Base-by-base conservation (phyloP, 140 eudicot genomes). In the Ambrosia hybrid region DNA sequence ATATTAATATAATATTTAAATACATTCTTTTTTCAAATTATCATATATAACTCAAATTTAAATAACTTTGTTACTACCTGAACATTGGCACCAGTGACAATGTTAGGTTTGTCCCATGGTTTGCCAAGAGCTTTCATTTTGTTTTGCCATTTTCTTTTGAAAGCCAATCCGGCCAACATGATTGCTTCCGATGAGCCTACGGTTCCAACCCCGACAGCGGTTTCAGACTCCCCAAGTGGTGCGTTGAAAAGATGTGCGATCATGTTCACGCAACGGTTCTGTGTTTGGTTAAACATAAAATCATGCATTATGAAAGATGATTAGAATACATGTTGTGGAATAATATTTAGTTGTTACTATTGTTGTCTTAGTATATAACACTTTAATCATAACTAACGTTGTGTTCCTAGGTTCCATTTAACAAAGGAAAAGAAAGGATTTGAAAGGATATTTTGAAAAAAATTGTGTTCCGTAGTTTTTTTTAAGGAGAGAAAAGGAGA, bases 131-230 rank as follows among this genome's bases (percentile, higher is more conserved):
- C 84, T 69, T 52, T 92, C 91, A 88, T 92, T 76, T 82, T 92
- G 86, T 92, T 92, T 77, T 92, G 98, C 98, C 98, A 92, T 43
- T 78, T 87, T n/a, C 98, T 85, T 85, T 92, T 92, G 84, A 92
- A 92, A 3, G 98, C 98, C 10, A 92, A 71, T 3, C 98, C 98
- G 3, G 98, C 98, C 34, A 92, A 70, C 98, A 92, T 92, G 67
- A 92, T 89, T 68, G 98, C 98, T 70, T 92, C 98, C 0, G 98
- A 92, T 9, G 98, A 92, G 0, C 98, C 98, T 6, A 92, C 96
- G 0, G 96, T 92, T 68, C 98, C 96, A 10, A 89, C 96, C 15
- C 96, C 98, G 1, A 87, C 80, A 0, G 95, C 96, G 1, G 89
- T 74, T 70, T 92, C 98, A 6, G 82, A 64, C 0, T 92, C 96